Conservation (phyloP, 139 green algal genomes). For the Auxenochlorella protothecoides region DNA sequence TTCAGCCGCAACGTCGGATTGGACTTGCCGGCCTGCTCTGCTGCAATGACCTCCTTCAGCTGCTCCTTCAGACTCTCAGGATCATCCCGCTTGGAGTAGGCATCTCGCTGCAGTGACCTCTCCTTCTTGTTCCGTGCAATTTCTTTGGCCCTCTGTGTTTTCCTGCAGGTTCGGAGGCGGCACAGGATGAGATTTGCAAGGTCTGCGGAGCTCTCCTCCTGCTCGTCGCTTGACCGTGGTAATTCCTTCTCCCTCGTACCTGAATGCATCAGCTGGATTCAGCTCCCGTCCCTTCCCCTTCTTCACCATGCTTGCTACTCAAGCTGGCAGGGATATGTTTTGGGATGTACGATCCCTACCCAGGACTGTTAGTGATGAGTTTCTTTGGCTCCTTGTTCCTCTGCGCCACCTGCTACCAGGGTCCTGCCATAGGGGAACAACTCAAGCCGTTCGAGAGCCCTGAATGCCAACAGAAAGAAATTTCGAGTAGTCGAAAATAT, state of each 20-base stretch:
- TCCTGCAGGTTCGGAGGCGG: constrained; percentile 22
- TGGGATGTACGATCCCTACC: too few species aligned
- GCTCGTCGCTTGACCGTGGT: neutral
- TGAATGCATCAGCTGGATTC: constrained; percentile 42
- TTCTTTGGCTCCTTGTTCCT: too few species aligned
- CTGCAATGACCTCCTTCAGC: constrained; percentile 60
- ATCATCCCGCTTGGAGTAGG: constrained; percentile 17
- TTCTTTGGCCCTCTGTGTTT: constrained; percentile 69
- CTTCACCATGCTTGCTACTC: constrained; percentile 33
- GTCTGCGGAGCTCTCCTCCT: neutral
- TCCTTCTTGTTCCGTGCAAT: constrained; percentile 76
- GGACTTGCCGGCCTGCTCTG: constrained; percentile 49
- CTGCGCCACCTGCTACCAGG: too few species aligned
- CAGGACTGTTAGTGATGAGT: too few species aligned
- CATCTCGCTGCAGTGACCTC: constrained; percentile 66
- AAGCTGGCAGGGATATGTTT: neutral
- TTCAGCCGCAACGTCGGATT: constrained; percentile 57
- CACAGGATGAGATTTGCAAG: neutral
- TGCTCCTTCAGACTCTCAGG: constrained; percentile 29
- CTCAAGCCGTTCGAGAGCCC: too few species aligned
- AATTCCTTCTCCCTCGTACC: neutral
- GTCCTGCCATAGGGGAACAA: too few species aligned
- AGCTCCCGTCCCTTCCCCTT: constrained; percentile 34
- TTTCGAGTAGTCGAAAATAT: too few species aligned
- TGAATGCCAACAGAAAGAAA: too few species aligned